A percentile compares a stretch with the other conserved stretches of the same genome.
Conservation (phyloP, 1,284 basidiomycete species). For the Cutaneotrichosporon sp. region DNA sequence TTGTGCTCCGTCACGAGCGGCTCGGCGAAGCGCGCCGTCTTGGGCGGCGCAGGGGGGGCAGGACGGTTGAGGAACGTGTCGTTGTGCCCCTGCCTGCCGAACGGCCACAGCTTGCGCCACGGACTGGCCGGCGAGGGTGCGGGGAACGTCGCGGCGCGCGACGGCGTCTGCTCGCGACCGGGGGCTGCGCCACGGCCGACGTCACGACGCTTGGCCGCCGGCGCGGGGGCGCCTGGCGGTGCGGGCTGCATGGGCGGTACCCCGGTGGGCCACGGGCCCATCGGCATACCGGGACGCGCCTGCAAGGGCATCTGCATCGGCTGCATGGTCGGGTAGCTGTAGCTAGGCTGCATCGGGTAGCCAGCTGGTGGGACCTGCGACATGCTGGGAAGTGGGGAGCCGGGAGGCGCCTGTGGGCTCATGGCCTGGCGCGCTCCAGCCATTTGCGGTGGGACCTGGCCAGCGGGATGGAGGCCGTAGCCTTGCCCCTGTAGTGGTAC, state of each 20-base stretch:
- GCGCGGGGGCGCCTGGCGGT: neutral
- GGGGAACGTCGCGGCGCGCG: neutral
- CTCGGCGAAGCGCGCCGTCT: neutral
- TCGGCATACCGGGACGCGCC: neutral
- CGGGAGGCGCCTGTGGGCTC: neutral
- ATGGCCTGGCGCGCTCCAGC: neutral
- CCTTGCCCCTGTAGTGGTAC: neutral
- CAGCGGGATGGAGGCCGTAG: neutral
- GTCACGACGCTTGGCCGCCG: neutral
- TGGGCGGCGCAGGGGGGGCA: neutral
- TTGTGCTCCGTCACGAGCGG: neutral
- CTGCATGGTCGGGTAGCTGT: neutral
- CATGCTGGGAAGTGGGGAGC: neutral
- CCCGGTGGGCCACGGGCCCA: neutral
- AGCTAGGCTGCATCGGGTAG: neutral
- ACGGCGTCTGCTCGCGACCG: neutral
- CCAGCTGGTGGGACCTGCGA: neutral
- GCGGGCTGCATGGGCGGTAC: neutral
- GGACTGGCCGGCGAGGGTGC: neutral
- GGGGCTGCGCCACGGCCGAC: neutral
- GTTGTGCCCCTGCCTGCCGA: neutral
- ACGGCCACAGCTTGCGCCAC: conserved; percentile 2
- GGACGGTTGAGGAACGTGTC: neutral
- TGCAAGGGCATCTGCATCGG: neutral
- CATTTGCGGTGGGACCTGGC: neutral